phyloP scores from a whole-genome alignment of 2,329 filamentous ascomycete genomes.

The Apiospora saccharicola region DNA sequence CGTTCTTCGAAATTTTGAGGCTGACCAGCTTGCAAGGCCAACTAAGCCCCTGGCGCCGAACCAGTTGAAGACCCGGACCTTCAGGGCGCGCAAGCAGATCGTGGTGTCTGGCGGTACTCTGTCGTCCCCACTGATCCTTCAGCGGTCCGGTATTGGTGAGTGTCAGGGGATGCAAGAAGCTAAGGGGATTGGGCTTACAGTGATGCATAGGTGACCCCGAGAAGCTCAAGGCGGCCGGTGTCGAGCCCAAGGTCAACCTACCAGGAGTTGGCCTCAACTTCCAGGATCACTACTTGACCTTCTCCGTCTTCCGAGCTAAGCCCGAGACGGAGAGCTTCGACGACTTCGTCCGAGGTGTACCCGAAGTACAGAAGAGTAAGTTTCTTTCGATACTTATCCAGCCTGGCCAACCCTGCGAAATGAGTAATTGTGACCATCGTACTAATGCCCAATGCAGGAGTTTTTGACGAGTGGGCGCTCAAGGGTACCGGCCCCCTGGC shows the following conservation, averaged over 20 bases:
- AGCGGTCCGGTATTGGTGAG: conserved; percentile 73
- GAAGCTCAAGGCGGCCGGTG: conserved; percentile 73
- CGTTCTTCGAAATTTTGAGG: fast-evolving
- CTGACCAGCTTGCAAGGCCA: conserved; percentile 43
- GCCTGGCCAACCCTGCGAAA: neutral
- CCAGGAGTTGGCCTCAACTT: conserved; percentile 80
- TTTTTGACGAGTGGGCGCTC: conserved; percentile 79
- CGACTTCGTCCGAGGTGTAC: conserved; percentile 78
- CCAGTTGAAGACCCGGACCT: conserved; percentile 60
- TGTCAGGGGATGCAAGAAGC: neutral
- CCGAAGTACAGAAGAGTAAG: conserved; percentile 71
- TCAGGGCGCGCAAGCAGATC: conserved; percentile 76
- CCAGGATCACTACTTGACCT: conserved; percentile 79
- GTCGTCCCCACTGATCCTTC: conserved; percentile 77
- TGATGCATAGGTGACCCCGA: conserved; percentile 62
- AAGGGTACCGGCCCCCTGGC: conserved; percentile 81
- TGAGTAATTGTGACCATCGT: neutral
- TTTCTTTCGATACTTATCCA: neutral
- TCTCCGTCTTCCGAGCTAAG: conserved; percentile 75
- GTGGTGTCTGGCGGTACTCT: conserved; percentile 77
- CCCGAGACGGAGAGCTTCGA: conserved; percentile 81
- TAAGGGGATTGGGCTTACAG: neutral
- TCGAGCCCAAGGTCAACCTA: conserved; percentile 74
- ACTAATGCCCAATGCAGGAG: conserved; percentile 47
- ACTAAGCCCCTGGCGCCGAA: conserved; percentile 72